These are phyloP conservation scores for Didymella arachidicola DNA, from an alignment of 2,329 filamentous ascomycete species.

Conservation along the genomic window DNA sequence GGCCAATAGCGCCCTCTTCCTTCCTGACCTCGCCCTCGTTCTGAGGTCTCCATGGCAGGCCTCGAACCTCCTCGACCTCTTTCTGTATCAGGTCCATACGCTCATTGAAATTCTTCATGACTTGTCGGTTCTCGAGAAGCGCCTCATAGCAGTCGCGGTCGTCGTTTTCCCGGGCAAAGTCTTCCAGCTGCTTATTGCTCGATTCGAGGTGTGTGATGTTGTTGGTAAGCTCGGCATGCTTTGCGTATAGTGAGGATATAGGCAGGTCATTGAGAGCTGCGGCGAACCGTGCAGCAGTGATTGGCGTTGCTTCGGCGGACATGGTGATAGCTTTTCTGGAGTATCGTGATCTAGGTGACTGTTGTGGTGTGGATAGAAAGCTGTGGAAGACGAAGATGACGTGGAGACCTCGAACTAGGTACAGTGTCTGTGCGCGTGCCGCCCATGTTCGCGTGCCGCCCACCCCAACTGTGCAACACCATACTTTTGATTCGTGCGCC, in stretches of 20 bases:
- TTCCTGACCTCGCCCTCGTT: constrained; percentile 28
- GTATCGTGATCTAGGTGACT: not conserved
- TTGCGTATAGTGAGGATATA: constrained; percentile 72
- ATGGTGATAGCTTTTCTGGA: constrained; percentile 50
- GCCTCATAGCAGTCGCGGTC: constrained; percentile 78
- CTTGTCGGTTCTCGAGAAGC: constrained; percentile 73
- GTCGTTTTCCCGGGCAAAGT: constrained; percentile 61
- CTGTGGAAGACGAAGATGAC: not conserved
- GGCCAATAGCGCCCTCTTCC: constrained; percentile 14
- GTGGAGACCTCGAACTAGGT: not conserved
- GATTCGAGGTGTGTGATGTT: constrained; percentile 75
- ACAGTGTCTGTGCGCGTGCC: too few species aligned
- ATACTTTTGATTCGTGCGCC: too few species aligned
- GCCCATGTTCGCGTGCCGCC: too few species aligned
- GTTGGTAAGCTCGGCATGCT: constrained; percentile 78
- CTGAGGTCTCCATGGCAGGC: constrained; percentile 59
- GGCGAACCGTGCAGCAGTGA: constrained; percentile 69
- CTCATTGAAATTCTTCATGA: constrained; percentile 73
- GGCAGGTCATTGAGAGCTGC: constrained; percentile 72
- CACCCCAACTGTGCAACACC: too few species aligned
- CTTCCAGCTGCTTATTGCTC: constrained; percentile 75
- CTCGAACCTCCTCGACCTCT: constrained; percentile 69
- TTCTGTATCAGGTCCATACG: constrained; percentile 68
- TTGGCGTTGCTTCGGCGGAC: constrained; percentile 70
- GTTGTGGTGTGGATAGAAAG: constrained; percentile 1